Conservation (phyloP, 345 rosid species). For the Salix exigua region DNA sequence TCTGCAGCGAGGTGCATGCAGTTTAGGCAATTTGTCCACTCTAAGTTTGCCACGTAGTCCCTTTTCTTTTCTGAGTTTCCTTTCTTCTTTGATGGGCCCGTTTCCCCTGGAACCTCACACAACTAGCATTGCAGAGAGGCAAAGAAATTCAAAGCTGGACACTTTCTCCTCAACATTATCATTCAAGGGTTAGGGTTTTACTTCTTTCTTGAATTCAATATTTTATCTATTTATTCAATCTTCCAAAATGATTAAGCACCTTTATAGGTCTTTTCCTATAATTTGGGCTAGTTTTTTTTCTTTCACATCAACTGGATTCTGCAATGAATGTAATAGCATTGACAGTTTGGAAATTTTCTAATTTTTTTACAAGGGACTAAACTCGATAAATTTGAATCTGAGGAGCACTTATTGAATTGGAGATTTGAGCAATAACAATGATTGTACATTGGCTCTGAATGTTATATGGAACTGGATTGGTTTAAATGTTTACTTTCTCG, state of each 20-base stretch:
- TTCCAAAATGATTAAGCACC: neutral
- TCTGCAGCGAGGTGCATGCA: neutral
- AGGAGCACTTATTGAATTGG: neutral
- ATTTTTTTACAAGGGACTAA: neutral
- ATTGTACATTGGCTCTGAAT: neutral
- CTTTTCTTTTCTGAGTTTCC: neutral
- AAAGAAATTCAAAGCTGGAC: neutral
- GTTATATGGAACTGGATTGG: neutral
- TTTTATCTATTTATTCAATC: neutral
- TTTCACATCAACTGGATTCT: neutral
- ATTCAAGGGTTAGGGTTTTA: neutral
- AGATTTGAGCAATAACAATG: constrained; percentile 1
- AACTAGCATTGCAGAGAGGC: neutral
- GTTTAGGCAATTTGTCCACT: neutral
- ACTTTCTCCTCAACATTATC: neutral
- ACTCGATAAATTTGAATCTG: neutral
- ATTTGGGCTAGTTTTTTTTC: neutral
- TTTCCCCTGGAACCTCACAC: neutral
- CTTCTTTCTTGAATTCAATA: neutral
- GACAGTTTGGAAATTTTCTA: neutral
- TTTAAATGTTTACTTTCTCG: constrained; percentile 1
- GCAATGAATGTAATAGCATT: neutral
- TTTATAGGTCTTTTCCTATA: neutral
- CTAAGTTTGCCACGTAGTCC: neutral
- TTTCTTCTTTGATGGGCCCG: neutral